Conservation (phyloP, 805 yeast species). For the Tetrapisispora arboricola region DNA sequence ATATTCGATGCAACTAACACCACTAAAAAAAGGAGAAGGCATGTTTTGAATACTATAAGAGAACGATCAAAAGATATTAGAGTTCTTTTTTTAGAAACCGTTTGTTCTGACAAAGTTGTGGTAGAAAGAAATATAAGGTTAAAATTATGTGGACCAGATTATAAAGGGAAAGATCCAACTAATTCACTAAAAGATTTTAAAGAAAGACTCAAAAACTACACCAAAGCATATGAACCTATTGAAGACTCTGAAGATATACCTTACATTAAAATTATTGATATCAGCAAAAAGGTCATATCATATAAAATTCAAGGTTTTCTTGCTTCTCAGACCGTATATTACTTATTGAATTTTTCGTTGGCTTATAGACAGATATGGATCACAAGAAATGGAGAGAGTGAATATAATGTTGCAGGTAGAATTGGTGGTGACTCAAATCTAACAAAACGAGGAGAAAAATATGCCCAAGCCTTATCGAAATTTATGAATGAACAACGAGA, state of each 20-base stretch:
- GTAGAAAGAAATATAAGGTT: slow-evolving; percentile 77
- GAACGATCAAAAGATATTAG: slow-evolving; percentile 54
- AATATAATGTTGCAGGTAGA: slow-evolving; percentile 71
- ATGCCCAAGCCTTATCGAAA: slow-evolving; percentile 58
- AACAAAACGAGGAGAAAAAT: slow-evolving; percentile 69
- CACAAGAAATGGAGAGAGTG: slow-evolving; percentile 88
- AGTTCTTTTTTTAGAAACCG: slow-evolving; percentile 75
- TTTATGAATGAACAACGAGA: slow-evolving; percentile 65
- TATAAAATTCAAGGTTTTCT: slow-evolving; percentile 80
- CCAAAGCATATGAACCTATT: slow-evolving; percentile 81
- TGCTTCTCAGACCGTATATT: slow-evolving; percentile 88
- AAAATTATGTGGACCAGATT: slow-evolving; percentile 89
- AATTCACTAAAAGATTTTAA: slow-evolving; percentile 73
- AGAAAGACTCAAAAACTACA: slow-evolving; percentile 71
- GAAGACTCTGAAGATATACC: slow-evolving; percentile 69
- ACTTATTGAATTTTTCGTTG: slow-evolving; percentile 77
- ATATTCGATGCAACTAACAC: slow-evolving; percentile 82
- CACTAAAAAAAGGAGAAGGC: slow-evolving; percentile 51
- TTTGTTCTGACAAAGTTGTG: slow-evolving; percentile 70
- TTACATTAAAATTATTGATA: slow-evolving; percentile 91
- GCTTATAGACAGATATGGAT: slow-evolving; percentile 89
- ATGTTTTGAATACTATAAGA: slow-evolving; percentile 47
- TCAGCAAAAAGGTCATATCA: slow-evolving; percentile 87
- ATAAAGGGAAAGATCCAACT: slow-evolving; percentile 72
- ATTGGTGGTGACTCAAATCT: slow-evolving; percentile 88